phyloP scores from a whole-genome alignment of 805 yeast species.

The Kregervanrija pseudodelftensis region DNA sequence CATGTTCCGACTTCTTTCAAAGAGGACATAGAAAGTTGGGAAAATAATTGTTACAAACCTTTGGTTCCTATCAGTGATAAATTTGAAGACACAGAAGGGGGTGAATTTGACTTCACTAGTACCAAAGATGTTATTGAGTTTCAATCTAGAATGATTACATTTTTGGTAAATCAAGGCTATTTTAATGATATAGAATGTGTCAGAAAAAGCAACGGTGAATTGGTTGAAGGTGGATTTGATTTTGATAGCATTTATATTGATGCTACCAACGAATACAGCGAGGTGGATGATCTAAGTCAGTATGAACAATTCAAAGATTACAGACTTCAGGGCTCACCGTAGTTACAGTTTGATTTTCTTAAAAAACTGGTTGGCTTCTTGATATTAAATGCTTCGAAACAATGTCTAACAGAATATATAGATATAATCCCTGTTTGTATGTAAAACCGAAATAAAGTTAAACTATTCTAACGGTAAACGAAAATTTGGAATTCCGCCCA shows the following conservation, averaged over 20 bases:
- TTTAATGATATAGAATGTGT: constrained; percentile 18
- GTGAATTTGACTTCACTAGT: constrained; percentile 28
- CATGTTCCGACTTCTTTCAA: constrained; percentile 43
- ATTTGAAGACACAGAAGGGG: constrained; percentile 11
- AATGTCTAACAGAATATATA: too few relatives aligned
- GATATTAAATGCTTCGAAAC: too few relatives aligned
- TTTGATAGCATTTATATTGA: neutral
- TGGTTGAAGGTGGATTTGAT: constrained; percentile 1
- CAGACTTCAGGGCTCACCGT: neutral
- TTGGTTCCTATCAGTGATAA: constrained; percentile 27
- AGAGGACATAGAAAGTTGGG: constrained; percentile 21
- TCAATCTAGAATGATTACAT: constrained; percentile 47
- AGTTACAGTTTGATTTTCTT: too few relatives aligned
- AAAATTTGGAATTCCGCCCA: too few relatives aligned
- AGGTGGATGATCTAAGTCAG: neutral
- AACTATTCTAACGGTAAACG: too few relatives aligned
- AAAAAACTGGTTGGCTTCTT: too few relatives aligned
- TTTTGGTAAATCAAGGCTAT: constrained; percentile 35
- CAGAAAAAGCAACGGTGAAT: constrained; percentile 4
- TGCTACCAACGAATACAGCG: too few relatives aligned
- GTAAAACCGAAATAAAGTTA: too few relatives aligned
- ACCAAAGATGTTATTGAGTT: constrained; percentile 42
- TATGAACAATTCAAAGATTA: constrained; percentile 3
- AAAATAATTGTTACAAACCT: constrained; percentile 45
- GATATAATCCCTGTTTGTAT: too few relatives aligned